Conservation (phyloP, 768 basidiomycete genomes). For the Boletus patriciae region DNA sequence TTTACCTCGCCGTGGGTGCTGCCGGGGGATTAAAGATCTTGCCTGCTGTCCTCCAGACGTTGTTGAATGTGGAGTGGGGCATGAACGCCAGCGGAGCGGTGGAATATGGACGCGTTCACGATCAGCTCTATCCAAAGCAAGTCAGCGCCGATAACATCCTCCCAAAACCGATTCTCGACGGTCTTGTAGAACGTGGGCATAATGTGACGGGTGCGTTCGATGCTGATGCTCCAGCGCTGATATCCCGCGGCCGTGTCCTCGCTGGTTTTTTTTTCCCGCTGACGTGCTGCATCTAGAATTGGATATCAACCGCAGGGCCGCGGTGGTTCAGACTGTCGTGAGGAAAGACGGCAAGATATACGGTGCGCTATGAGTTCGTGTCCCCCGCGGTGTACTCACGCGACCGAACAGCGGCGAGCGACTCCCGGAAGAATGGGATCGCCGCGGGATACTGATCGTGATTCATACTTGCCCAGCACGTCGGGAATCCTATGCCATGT, state of each 20-base stretch:
- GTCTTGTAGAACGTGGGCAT: constrained; percentile 64
- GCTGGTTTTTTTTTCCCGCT: too few species aligned
- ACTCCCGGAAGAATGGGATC: constrained; percentile 91
- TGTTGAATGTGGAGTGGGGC: constrained; percentile 77
- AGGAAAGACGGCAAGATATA: constrained; percentile 53
- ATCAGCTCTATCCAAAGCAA: constrained; percentile 73
- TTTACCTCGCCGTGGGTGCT: constrained; percentile 76
- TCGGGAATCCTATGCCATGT: too few species aligned
- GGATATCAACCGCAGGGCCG: too few species aligned
- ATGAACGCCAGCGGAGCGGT: constrained; percentile 77
- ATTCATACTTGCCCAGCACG: too few species aligned
- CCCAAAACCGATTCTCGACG: constrained; percentile 54
- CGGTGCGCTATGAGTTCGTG: constrained; percentile 44
- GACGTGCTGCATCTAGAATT: too few species aligned
- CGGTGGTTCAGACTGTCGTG: constrained; percentile 59
- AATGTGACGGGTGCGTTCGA: constrained; percentile 56
- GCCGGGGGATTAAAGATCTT: constrained; percentile 90
- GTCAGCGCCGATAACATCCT: constrained; percentile 66
- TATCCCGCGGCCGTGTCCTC: background rate
- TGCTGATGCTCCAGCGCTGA: background rate
- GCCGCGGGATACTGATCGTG: constrained; percentile 72
- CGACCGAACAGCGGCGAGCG: constrained; percentile 66
- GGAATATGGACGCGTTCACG: constrained; percentile 82
- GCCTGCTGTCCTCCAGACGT: constrained; percentile 70
- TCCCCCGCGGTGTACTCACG: background rate